Base-by-base conservation (phyloP, 805 yeast species). In the Debaryomyces tyrocola region DNA sequence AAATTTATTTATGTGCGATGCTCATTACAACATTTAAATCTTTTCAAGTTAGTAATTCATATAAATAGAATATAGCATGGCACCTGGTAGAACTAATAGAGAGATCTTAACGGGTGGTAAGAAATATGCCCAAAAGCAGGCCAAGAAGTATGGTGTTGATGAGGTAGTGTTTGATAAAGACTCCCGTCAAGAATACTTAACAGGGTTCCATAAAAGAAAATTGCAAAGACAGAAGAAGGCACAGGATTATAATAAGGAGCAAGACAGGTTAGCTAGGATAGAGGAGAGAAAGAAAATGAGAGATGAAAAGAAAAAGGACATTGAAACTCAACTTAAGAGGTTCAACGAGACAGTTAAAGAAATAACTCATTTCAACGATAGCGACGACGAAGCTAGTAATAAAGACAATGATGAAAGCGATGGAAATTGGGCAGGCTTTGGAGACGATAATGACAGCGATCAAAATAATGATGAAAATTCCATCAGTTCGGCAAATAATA, bases 191-290 rank as follows among this genome's bases (percentile, higher is more conserved):
- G 96, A 92, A 50, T 92, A 83, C 64, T 70, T 92, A 54, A 92
- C 97, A 2, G 99, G 99, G 35, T 92, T 92, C 66, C 98, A 94
- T 66, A 92, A 92, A 69, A 80, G 99, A 60, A 92, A 92, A 63
- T 63, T 92, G 14, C 87, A 87, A 59, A 79, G 98, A 64, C 87
- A 87, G 68, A 91, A 90, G 69, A 83, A 85, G 53, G 98, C 97
- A 0, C 83, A 81, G 54, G 88, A 80, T 49, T 83, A 75, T 57
- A 80, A 79, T 42, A 83, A 85, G 55, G 96, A 91, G 61, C 87
- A 85, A 60, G 94, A 85, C 4, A 76, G 91, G 47, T 70, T 80
- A 52, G 83, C 82, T 2, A 80, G 80, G 56, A 74, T 90, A 9
- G 95, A 86, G 54, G 96, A 88, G 59, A 79, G 97, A 49, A 80